Base-by-base conservation (phyloP, 345 rosid species). In the Camelina laxa region DNA sequence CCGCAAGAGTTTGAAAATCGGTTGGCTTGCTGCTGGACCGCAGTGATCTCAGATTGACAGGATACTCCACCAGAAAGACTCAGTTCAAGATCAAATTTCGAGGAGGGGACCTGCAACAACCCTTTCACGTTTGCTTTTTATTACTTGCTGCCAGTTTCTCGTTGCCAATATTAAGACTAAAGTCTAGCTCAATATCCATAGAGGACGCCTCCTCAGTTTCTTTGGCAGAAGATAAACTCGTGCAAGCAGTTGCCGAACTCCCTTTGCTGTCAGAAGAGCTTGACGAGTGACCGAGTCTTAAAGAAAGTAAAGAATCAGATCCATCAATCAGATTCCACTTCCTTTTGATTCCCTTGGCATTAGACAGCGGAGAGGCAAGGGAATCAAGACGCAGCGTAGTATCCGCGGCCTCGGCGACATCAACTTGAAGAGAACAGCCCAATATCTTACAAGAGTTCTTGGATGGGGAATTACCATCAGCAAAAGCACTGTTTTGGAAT, bases 261-360 rank as follows among this genome's bases (percentile, higher is more conserved):
- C 85, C 97, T 81, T 90, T 90, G 79, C 96, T 92, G 75, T 95
- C 97, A 5, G 99, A 92, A 53, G 99, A 92, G 80, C 97, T 90
- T 11, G 92, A 65, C 4, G 93, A 74, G 47, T 78, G 82, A 47
- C 96, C 92, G 14, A 95, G 80, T 66, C 93, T 87, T 67, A 92
- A 96, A 53, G 87, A 87, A 60, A 92, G 83, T 17, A 87, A 82
- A 27, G 93, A 83, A 74, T 87, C 92, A 81, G 89, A 69, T 58
- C 82, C 81, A 69, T 78, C 78, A 35, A 94, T 72, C 72, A 83
- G 75, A 82, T 69, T 84, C 95, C 91, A 76, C 75, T 90, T 95
- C 72, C 97, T 86, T 82, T 95, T 92, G 59, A 77, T 60, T 64
- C 99, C 96, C 64, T 82, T 86, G 11, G 88, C 69, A 39, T 68